A percentile compares a stretch with the other conserved stretches of the same genome.
Conservation (phyloP, 2,329 filamentous ascomycete species). For the Clonostachys chloroleuca region DNA sequence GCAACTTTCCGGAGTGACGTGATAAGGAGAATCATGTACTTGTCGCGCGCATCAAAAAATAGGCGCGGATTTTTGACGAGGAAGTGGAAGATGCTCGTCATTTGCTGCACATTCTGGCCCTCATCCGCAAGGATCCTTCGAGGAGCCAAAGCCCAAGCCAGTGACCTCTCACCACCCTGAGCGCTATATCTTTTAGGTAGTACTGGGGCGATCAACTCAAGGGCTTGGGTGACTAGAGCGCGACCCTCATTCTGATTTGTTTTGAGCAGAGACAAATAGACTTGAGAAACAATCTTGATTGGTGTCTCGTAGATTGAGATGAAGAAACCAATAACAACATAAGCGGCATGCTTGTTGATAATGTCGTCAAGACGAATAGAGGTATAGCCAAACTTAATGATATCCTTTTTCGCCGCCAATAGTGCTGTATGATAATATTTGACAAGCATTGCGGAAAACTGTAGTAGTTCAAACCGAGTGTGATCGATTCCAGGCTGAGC, state of each 20-base stretch:
- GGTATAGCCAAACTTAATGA: conserved; percentile 99
- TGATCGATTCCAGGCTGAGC: conserved; percentile 87
- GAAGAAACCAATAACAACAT: conserved; percentile 96
- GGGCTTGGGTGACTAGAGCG: conserved; percentile 84
- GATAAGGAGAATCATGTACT: conserved; percentile 85
- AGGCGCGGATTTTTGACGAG: conserved; percentile 86
- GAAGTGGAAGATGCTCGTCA: conserved; percentile 97
- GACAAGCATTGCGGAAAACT: conserved; percentile 89
- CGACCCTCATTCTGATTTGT: conserved; percentile 95
- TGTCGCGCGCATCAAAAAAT: conserved; percentile 92
- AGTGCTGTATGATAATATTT: conserved; percentile 90
- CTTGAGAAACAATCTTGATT: conserved; percentile 90
- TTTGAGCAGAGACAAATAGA: conserved; percentile 86
- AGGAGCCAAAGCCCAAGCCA: conserved; percentile 85
- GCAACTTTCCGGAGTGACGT: conserved; percentile 86
- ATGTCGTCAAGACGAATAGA: conserved; percentile 98
- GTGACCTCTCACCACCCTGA: conserved; percentile 64
- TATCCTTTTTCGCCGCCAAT: conserved; percentile 90
- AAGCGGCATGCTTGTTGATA: conserved; percentile 98
- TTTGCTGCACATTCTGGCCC: conserved; percentile 89
- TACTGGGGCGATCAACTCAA: conserved; percentile 93
- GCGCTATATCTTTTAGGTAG: conserved; percentile 77
- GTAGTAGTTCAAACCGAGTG: conserved; percentile 90
- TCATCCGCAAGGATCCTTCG: conserved; percentile 91
- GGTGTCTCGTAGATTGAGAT: conserved; percentile 96